Conservation (phyloP, 352 stramenopile genomes). For the Thalassiosira ordinaria region DNA sequence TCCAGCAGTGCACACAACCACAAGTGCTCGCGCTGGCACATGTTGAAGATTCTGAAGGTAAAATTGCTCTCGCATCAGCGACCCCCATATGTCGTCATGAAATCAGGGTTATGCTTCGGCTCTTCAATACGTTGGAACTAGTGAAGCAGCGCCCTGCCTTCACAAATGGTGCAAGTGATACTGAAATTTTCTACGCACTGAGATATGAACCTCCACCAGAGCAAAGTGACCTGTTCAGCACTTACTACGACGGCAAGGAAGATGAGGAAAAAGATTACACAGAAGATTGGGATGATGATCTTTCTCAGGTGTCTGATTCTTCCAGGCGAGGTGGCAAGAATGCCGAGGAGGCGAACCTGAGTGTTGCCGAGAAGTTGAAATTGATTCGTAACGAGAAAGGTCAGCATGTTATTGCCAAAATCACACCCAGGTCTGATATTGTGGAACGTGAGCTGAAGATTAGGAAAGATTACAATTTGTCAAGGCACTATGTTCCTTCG, state of each 20-base stretch:
- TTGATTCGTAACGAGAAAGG: constrained; percentile 82
- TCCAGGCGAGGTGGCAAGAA: constrained; percentile 37
- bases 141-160: constrained; percentile 85
- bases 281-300: constrained; percentile 83
- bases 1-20: constrained; percentile 84
- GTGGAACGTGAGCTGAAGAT: constrained; percentile 83
- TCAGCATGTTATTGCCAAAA: constrained; percentile 85
- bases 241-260: constrained; percentile 78
- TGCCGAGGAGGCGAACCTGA: constrained; percentile 51
- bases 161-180: constrained; percentile 80
- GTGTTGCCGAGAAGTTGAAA: constrained; percentile 82
- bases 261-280: constrained; percentile 68
- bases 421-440: constrained; percentile 84
- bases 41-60: constrained; percentile 80
- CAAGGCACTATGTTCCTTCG: constrained; percentile 83
- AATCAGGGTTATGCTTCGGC: constrained; percentile 83
- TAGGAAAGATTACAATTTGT: constrained; percentile 83
- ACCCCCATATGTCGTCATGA: constrained; percentile 85
- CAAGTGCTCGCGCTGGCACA: constrained; percentile 84
- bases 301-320: constrained; percentile 74
- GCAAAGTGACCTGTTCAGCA: constrained; percentile 69
- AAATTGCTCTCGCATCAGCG: constrained; percentile 78
- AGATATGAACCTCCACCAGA: constrained; percentile 79
- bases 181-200: constrained; percentile 85
- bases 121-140: constrained; percentile 86